phyloP scores from a whole-genome alignment of 2,329 filamentous ascomycete species.

The Onygena corvina region DNA sequence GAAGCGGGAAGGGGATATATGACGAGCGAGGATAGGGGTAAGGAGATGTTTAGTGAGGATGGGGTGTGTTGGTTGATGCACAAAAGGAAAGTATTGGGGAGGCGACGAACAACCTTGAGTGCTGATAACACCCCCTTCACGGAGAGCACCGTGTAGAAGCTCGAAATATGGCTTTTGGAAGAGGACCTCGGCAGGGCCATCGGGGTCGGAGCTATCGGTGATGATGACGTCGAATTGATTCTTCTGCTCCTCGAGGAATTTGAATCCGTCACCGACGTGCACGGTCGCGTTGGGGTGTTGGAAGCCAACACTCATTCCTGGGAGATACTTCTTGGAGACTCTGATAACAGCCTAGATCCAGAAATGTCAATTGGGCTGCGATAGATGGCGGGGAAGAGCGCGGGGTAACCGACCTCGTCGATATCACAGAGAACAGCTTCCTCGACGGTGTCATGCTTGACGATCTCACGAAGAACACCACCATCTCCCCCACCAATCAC shows the following conservation, averaged over 20 bases:
- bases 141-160: constrained; percentile 77
- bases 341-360: constrained; percentile 69
- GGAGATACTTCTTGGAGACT: constrained; percentile 95
- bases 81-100: constrained; percentile 69
- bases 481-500: constrained; percentile 97
- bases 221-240: constrained; percentile 99
- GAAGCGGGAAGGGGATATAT: constrained; percentile 8
- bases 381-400: neutral
- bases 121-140: constrained; percentile 93
- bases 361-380: neutral
- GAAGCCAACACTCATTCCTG: constrained; percentile 85
- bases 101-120: constrained; percentile 99
- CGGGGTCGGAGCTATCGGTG: constrained; percentile 94
- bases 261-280: constrained; percentile 94
- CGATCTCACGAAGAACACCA: constrained; percentile 91
- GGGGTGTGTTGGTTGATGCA: constrained; percentile 44
- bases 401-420: constrained; percentile 55
- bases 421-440: constrained; percentile 96
- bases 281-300: constrained; percentile 86
- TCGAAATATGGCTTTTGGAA: constrained; percentile 99
- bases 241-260: constrained; percentile 94
- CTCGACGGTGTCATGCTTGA: constrained; percentile 97
- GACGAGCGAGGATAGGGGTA: constrained; percentile 8
- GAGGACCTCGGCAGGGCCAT: constrained; percentile 87
- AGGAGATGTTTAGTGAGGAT: constrained; percentile 3